Evolutionary conservation across 345 rosid genomes (phyloP).

Genomic region (Mangifera indica): DNA sequence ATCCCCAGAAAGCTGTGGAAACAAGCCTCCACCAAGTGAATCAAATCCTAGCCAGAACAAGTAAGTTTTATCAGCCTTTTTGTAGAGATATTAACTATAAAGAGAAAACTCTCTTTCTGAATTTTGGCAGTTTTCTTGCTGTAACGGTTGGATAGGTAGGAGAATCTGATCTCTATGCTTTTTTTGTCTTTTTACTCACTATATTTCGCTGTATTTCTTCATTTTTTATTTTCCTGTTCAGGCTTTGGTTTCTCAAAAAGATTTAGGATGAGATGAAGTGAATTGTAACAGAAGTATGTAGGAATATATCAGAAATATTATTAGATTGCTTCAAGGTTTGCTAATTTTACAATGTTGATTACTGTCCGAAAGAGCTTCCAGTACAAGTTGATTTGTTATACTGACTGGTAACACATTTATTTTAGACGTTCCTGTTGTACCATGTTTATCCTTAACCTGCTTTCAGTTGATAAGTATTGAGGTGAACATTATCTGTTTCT

Average conservation of each 20-base stretch:
- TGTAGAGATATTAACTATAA: slow-evolving; percentile 27
- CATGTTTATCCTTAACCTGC: background rate
- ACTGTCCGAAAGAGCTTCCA: background rate
- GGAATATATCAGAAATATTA: slow-evolving; percentile 14
- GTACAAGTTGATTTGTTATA: slow-evolving; percentile 5
- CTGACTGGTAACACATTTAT: background rate
- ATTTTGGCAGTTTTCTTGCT: slow-evolving; percentile 28
- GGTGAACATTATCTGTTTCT: background rate
- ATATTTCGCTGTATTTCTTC: slow-evolving; percentile 2
- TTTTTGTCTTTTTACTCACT: background rate
- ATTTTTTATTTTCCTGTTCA: background rate
- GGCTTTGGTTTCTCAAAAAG: background rate
- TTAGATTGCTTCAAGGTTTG: slow-evolving; percentile 14
- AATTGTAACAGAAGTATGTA: slow-evolving; percentile 20
- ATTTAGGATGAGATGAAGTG: background rate
- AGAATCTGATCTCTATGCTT: slow-evolving; percentile 17
- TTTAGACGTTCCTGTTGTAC: background rate
- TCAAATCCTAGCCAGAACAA: slow-evolving; percentile 59
- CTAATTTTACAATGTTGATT: background rate
- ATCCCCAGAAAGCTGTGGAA: slow-evolving; percentile 35
- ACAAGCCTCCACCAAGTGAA: slow-evolving; percentile 48
- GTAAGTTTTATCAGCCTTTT: slow-evolving; percentile 17
- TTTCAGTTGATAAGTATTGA: slow-evolving; percentile 14
- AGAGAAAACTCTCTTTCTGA: slow-evolving; percentile 26
- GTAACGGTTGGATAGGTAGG: slow-evolving; percentile 18